These are phyloP conservation scores for Populus hybrid DNA, from an alignment of 441 rosid species.

Conservation along the genomic window DNA sequence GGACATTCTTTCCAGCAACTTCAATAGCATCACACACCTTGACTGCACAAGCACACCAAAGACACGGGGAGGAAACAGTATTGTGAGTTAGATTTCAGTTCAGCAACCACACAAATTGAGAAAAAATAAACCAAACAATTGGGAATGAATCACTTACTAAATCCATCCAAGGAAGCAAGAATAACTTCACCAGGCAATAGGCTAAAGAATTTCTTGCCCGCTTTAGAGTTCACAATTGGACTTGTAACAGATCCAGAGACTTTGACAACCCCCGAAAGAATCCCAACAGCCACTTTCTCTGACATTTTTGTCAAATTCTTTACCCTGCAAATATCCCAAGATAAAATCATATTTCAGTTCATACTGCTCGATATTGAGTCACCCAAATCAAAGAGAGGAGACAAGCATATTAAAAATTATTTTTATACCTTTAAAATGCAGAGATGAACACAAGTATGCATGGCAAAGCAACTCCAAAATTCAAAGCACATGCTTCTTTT, in stretches of 20 bases:
- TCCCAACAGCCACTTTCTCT: slow-evolving; percentile 69
- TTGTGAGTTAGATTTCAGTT: neutral
- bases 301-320: slow-evolving; percentile 82
- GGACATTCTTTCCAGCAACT: slow-evolving; percentile 34
- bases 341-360: neutral
- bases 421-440: neutral
- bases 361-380: neutral
- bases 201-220: slow-evolving; percentile 78
- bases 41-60: slow-evolving; percentile 42
- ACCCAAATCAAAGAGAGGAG: neutral
- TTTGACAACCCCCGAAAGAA: slow-evolving; percentile 85
- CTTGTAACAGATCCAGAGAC: slow-evolving; percentile 79
- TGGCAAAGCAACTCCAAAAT: neutral
- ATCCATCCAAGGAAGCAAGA: slow-evolving; percentile 93
- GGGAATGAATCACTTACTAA: slow-evolving; percentile 52
- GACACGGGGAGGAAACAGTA: neutral
- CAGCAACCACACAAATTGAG: neutral
- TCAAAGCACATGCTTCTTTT: neutral
- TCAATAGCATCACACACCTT: slow-evolving; percentile 91
- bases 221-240: slow-evolving; percentile 78
- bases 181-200: slow-evolving; percentile 85
- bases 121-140: neutral
- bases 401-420: neutral
- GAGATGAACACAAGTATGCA: neutral
- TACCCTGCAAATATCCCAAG: slow-evolving; percentile 46